phyloP scores from a whole-genome alignment of 345 rosid genomes.

The Populus ilicifolia region DNA sequence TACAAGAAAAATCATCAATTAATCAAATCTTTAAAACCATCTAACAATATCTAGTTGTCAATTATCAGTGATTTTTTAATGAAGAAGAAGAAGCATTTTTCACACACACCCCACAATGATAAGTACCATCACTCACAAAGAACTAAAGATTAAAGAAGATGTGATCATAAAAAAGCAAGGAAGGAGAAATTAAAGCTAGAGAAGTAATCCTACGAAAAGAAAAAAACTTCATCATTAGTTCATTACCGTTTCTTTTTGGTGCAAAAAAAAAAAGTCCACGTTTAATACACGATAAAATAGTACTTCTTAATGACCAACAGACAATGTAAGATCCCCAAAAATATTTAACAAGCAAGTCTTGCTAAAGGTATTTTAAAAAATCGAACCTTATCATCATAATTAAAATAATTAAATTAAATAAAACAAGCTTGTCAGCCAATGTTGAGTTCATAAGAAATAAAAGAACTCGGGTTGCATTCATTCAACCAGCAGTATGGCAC shows the following conservation, averaged over 20 bases:
- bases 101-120: background rate
- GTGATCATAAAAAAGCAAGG: background rate
- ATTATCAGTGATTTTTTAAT: too few relatives aligned
- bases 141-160: background rate
- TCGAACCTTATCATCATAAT: background rate
- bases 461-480: background rate
- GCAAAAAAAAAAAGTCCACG: background rate
- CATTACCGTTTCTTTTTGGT: background rate
- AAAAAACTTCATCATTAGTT: too few relatives aligned
- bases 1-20: background rate
- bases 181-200: background rate
- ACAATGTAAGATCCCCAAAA: too few relatives aligned
- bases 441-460: background rate
- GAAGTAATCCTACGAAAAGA: background rate
- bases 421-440: background rate
- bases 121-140: background rate
- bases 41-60: background rate
- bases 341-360: background rate
- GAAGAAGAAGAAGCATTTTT: background rate
- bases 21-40: too few relatives aligned
- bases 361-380: background rate
- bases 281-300: background rate
- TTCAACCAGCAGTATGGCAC: background rate
- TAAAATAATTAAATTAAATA: too few relatives aligned
- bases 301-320: background rate